These are phyloP conservation scores for Rubus idaeus DNA, from an alignment of 306 rosid species.

Conservation along the genomic window DNA sequence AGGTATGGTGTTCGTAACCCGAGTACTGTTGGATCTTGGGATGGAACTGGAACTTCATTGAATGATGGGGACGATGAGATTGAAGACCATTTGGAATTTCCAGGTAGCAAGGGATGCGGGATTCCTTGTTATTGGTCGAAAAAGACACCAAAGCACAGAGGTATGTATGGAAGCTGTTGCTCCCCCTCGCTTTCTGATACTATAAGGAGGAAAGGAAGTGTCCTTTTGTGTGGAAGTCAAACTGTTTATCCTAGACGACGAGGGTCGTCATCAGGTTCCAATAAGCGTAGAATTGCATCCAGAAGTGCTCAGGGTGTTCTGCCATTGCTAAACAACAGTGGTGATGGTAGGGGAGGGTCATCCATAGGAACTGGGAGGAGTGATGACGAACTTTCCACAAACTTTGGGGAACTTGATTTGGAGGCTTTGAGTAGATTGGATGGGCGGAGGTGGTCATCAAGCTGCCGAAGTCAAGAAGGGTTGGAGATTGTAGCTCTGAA, in stretches of 20 bases:
- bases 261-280: slow-evolving; percentile 46
- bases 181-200: slow-evolving; percentile 92
- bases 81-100: slow-evolving; percentile 70
- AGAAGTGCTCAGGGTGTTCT: slow-evolving; percentile 75
- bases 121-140: slow-evolving; percentile 95
- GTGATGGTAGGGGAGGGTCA: slow-evolving; percentile 68
- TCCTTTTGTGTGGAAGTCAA: slow-evolving; percentile 75
- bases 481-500: slow-evolving; percentile 74
- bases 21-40: slow-evolving; percentile 93
- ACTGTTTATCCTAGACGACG: slow-evolving; percentile 53
- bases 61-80: slow-evolving; percentile 75
- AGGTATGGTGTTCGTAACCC: slow-evolving; percentile 58
- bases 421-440: slow-evolving; percentile 96
- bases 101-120: slow-evolving; percentile 87
- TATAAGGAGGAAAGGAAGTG: slow-evolving; percentile 79
- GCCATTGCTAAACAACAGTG: slow-evolving; percentile 70
- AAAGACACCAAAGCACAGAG: slow-evolving; percentile 69
- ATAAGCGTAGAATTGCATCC: slow-evolving; percentile 51
- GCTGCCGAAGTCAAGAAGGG: slow-evolving; percentile 93
- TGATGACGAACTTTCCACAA: slow-evolving; percentile 88
- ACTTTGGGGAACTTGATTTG: slow-evolving; percentile 94
- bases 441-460: slow-evolving; percentile 95
- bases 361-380: slow-evolving; percentile 85
- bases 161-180: slow-evolving; percentile 66
- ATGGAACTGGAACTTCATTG: slow-evolving; percentile 74